A percentile compares a stretch with the other conserved stretches of the same genome.
These are phyloP conservation scores for Nicotiana tabacum DNA, from an alignment of 257 asterid species.

Conservation along the genomic window DNA sequence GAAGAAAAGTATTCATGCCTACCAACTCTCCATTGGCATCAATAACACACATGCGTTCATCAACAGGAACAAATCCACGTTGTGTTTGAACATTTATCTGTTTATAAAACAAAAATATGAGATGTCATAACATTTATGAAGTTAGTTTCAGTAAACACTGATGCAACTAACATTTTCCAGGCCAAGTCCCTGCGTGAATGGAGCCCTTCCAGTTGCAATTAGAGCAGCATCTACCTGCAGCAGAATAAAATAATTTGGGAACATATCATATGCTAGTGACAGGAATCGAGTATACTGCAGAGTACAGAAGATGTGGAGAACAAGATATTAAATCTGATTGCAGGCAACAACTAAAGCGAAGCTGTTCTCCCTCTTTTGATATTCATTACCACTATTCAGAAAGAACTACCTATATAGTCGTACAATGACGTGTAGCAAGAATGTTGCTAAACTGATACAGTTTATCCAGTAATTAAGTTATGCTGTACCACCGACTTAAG, in stretches of 20 bases:
- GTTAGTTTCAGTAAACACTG: slow-evolving; percentile 12
- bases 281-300: not conserved
- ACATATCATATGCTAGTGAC: not conserved
- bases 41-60: slow-evolving; percentile 88
- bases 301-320: not conserved
- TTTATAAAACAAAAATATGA: slow-evolving; percentile 17
- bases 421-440: not conserved
- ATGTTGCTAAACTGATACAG: not conserved
- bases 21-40: slow-evolving; percentile 87
- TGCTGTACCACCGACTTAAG: not conserved
- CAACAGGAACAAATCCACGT: slow-evolving; percentile 94
- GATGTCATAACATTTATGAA: slow-evolving; percentile 9
- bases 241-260: slow-evolving; percentile 1
- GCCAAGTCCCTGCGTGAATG: slow-evolving; percentile 94
- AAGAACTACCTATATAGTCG: not conserved
- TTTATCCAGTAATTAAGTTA: not conserved
- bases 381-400: not conserved
- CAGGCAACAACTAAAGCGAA: not conserved
- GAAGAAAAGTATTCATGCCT: slow-evolving; percentile 20
- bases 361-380: not conserved
- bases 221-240: slow-evolving; percentile 96
- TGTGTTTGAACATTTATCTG: slow-evolving; percentile 86
- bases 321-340: not conserved
- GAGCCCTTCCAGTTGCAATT: slow-evolving; percentile 98
- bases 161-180: slow-evolving; percentile 73